These are phyloP conservation scores for Sporothrix dimorphospora DNA, from an alignment of 2,329 filamentous ascomycete genomes.

Conservation along the genomic window DNA sequence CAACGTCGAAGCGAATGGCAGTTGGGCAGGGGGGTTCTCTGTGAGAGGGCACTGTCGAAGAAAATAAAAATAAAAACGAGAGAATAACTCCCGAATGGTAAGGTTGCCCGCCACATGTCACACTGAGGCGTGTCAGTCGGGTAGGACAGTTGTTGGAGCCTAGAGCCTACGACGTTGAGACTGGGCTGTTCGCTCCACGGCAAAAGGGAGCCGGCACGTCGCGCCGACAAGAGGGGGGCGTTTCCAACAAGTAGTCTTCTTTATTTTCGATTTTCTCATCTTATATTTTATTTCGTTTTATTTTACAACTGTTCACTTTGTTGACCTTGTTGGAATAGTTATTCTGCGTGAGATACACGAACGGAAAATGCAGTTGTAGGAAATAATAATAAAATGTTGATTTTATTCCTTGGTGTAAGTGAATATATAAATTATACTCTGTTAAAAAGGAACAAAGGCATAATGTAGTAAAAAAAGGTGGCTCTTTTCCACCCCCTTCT, in stretches of 20 bases:
- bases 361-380: no score
- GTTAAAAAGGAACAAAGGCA: background rate
- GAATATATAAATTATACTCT: background rate
- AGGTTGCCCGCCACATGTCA: conserved; percentile 17
- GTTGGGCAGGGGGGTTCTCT: background rate
- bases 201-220: conserved; percentile 16
- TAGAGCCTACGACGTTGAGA: no score
- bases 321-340: no score
- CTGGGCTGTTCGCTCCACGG: background rate
- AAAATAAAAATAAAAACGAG: no score
- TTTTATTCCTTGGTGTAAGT: no score
- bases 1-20: conserved; percentile 8
- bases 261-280: no score
- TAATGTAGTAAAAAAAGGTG: background rate
- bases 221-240: conserved; percentile 15
- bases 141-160: background rate
- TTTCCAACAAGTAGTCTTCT: no score
- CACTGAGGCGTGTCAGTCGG: background rate
- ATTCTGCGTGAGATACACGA: no score
- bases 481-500: background rate
- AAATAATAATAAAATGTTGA: no score
- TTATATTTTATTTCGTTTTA: no score
- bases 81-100: conserved; percentile 6
- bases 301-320: no score
- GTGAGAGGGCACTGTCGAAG: background rate